Conservation (phyloP, 352 stramenopile species). For the Peronospora farinosa region DNA sequence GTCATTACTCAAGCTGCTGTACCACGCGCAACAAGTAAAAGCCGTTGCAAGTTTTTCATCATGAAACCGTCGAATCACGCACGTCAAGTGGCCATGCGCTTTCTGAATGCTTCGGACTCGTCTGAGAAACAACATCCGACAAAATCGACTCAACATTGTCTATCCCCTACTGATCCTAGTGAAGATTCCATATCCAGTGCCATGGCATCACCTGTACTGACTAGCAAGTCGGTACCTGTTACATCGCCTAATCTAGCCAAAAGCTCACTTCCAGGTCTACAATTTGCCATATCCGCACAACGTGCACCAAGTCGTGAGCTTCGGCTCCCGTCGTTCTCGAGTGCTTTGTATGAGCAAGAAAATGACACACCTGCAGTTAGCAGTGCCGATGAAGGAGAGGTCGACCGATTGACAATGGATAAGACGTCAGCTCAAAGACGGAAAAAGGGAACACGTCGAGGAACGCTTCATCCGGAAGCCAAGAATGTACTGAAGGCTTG, state of each 20-base stretch:
- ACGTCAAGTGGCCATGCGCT: conserved; percentile 26
- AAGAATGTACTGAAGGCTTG: conserved; percentile 86
- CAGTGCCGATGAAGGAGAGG: conserved; percentile 23
- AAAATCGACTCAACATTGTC: conserved; percentile 21
- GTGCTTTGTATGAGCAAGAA: conserved; percentile 32
- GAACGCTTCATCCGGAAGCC: conserved; percentile 74
- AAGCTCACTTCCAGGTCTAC: conserved; percentile 53
- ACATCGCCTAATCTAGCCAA: conserved; percentile 42
- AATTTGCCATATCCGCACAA: conserved; percentile 56
- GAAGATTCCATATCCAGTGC: conserved; percentile 9
- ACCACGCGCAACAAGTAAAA: conserved; percentile 6
- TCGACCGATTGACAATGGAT: conserved; percentile 11
- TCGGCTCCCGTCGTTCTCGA: conserved; percentile 49
- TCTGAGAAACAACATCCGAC: conserved; percentile 10
- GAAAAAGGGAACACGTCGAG: conserved; percentile 80
- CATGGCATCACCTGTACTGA: conserved; percentile 29
- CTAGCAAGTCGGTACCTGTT: conserved; percentile 28
- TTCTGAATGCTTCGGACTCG: conserved; percentile 18
- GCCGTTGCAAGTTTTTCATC: not conserved
- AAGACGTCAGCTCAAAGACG: conserved; percentile 25
- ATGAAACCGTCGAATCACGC: conserved; percentile 26
- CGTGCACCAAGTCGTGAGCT: conserved; percentile 35
- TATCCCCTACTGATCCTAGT: conserved; percentile 27
- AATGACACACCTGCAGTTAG: conserved; percentile 16
- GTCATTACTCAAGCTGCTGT: conserved; percentile 26